Base-by-base conservation (phyloP, 2,329 filamentous ascomycete species). In the Parasarocladium wereldwijsianum region DNA sequence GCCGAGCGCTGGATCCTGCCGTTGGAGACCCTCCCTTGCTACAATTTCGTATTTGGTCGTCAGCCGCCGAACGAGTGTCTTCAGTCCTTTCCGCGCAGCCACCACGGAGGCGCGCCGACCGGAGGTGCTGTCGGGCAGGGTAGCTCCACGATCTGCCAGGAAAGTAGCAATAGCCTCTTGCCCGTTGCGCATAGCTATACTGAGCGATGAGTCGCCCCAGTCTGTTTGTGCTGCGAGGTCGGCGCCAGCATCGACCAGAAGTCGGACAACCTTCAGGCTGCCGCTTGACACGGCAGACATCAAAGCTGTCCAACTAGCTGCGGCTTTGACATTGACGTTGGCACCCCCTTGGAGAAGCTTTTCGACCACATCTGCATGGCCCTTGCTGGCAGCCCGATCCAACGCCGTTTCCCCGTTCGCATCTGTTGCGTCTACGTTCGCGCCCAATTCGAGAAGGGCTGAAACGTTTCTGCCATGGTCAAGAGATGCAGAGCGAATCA, bases 301-400 rank as follows among this genome's bases (percentile, higher is more conserved):
- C 8, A 21, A n/a, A 8, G 19, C 19, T 39, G 20, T 54, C 51
- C n/a, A 50, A 39, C 26, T 53, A 40, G 1, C 44, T 49, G 1
- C 31, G 12, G n/a, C 24, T 3, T 31, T 29, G 5, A 32, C 17
- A 3, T 36, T 24, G 19, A 30, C 28, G 19, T 30, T 17, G 17
- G 28, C 28, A 22, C 18, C 28, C 8, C 18, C 8, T 22, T 23
- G n/a, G 13, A 30, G 17, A 6, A 30, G 20, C 17, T 18, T 14
- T 16, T 16, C 10, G 4, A 23, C 19, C 11, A 24, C 15, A 4
- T 4, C 5, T 2, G 2, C 16, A 11, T 30, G 15, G 8, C 28
- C 28, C 12, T 17, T 15, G 17, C 19, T 21, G 19, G 19, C 19
- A 21, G 19, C 19, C n/a, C 19, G 19, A 8, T 21, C 19, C 19